Conservation (phyloP, 2,329 filamentous ascomycete species). For the Diplodia seriata region DNA sequence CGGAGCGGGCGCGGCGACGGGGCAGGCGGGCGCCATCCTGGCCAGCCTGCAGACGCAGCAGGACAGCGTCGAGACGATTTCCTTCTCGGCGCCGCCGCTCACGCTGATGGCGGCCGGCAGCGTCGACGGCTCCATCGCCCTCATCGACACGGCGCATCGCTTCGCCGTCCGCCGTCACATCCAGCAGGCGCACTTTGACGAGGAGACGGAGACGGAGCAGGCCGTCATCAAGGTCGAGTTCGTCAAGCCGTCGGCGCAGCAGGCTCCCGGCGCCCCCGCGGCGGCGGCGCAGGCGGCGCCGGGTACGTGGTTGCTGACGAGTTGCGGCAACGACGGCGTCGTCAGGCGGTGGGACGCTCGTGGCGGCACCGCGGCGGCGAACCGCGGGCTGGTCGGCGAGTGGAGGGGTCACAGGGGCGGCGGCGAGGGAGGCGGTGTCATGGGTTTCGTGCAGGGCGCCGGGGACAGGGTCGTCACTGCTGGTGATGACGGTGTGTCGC, state of each 20-base stretch:
- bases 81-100: conserved; percentile 67
- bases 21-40: conserved; percentile 74
- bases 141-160: conserved; percentile 85
- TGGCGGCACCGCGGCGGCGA: conserved; percentile 70
- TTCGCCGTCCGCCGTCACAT: conserved; percentile 89
- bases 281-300: conserved; percentile 39
- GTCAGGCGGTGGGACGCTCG: conserved; percentile 85
- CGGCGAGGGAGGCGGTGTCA: conserved; percentile 84
- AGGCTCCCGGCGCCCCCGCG: background rate
- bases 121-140: conserved; percentile 73
- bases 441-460: conserved; percentile 79
- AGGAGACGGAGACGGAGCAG: conserved; percentile 69
- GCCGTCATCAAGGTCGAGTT: conserved; percentile 95
- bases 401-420: conserved; percentile 89
- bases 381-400: conserved; percentile 77
- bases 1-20: conserved; percentile 43
- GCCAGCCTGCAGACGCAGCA: conserved; percentile 81
- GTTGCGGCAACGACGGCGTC: conserved; percentile 89
- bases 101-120: conserved; percentile 68
- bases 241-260: conserved; percentile 56
- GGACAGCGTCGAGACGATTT: conserved; percentile 79
- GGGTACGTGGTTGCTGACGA: conserved; percentile 76
- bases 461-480: conserved; percentile 72
- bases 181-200: conserved; percentile 74
- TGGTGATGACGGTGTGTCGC: conserved; percentile 79